These are phyloP conservation scores for Phytophthora sp. DNA, from an alignment of 352 stramenopile genomes.

Conservation along the genomic window DNA sequence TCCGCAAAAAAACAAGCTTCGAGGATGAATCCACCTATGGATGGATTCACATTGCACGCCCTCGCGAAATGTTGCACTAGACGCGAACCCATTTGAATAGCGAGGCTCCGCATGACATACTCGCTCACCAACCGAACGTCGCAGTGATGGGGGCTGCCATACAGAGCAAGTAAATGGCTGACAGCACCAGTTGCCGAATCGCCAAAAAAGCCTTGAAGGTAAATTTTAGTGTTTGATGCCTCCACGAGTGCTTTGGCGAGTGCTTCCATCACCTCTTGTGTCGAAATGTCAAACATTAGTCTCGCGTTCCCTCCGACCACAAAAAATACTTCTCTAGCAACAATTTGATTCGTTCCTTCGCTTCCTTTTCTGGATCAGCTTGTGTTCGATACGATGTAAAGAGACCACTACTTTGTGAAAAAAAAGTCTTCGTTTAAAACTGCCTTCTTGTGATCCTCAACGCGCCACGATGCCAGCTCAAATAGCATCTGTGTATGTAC, in stretches of 20 bases:
- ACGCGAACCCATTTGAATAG: not conserved
- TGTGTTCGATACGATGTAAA: too few relatives aligned
- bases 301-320: slow-evolving; percentile 6
- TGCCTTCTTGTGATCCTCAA: too few relatives aligned
- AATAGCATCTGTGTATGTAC: slow-evolving; percentile 3
- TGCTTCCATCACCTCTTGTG: not conserved
- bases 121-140: slow-evolving; percentile 2
- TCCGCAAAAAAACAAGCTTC: slow-evolving; percentile 9
- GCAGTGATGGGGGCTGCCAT: too few relatives aligned
- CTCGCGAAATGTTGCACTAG: not conserved
- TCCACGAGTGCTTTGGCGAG: not conserved
- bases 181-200: not conserved
- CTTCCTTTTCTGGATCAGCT: not conserved
- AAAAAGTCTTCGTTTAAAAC: too few relatives aligned
- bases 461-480: not conserved
- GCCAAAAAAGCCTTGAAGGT: not conserved
- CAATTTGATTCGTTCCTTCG: not conserved
- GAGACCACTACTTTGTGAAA: too few relatives aligned
- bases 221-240: not conserved
- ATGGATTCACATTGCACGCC: not conserved
- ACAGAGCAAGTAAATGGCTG: not conserved
- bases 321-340: slow-evolving; percentile 4
- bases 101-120: slow-evolving; percentile 3
- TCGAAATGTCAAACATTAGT: slow-evolving; percentile 4
- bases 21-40: not conserved